A percentile compares a stretch with the other conserved stretches of the same genome.
phyloP scores from a whole-genome alignment of 192 early-diverging fungal genomes.

The Thoreauomyces humboldtii region DNA sequence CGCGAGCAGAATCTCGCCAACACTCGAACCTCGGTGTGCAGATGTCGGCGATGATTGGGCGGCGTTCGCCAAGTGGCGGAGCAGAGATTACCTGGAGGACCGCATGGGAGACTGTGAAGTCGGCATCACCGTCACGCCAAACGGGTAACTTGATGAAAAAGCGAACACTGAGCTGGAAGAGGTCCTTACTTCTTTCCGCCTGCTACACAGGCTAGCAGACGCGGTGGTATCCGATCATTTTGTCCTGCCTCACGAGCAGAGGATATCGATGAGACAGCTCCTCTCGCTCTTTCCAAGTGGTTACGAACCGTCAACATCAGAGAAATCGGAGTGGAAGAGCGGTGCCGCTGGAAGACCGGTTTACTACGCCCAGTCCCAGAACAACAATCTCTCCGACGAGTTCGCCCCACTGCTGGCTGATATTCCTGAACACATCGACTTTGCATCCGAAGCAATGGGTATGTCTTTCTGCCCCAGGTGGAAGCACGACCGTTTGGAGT shows the following conservation, averaged over 20 bases:
- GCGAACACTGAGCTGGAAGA: background rate
- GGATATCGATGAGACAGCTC: conserved; percentile 32
- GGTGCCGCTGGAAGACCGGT: conserved; percentile 1
- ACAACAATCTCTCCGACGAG: conserved; percentile 40
- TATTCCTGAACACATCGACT: conserved; percentile 36
- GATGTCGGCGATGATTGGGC: conserved; percentile 37
- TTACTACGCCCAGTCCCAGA: conserved; percentile 49
- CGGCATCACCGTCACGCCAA: conserved; percentile 47
- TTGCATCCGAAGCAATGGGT: conserved; percentile 39
- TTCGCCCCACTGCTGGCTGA: conserved; percentile 28
- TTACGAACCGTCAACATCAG: background rate
- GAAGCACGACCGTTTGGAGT: background rate
- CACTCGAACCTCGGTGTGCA: background rate
- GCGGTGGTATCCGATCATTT: conserved; percentile 42
- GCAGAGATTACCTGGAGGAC: conserved; percentile 30
- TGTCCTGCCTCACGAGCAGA: conserved; percentile 40
- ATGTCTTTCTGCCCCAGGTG: background rate
- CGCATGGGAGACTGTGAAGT: conserved; percentile 20
- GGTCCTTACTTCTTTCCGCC: background rate
- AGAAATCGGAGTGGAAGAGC: background rate
- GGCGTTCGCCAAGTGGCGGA: conserved; percentile 39
- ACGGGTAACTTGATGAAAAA: conserved; percentile 30
- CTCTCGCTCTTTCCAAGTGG: conserved; percentile 15
- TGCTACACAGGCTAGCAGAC: conserved; percentile 38
- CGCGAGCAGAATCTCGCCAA: background rate